phyloP scores from a whole-genome alignment of 768 basidiomycete species.

The Leccinum obscurum region DNA sequence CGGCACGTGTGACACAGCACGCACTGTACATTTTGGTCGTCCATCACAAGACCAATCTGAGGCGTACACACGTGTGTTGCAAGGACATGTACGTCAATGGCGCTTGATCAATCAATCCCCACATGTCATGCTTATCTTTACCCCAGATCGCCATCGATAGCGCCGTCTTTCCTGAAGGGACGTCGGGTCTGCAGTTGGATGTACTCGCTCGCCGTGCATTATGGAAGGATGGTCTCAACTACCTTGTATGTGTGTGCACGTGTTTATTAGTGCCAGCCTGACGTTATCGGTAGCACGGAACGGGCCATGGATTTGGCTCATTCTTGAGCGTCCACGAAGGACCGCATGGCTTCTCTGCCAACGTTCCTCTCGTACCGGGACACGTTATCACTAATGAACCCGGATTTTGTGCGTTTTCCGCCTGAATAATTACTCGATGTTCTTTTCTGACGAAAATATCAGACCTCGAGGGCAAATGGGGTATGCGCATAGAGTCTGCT shows the following conservation, averaged over 20 bases:
- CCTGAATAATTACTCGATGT: slow-evolving; percentile 12
- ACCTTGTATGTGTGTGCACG: slow-evolving; percentile 50
- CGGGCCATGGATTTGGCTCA: slow-evolving; percentile 87
- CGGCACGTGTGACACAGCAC: slow-evolving; percentile 85
- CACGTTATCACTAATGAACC: slow-evolving; percentile 95
- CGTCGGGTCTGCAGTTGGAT: slow-evolving; percentile 79
- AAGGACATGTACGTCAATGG: slow-evolving; percentile 80
- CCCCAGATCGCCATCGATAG: slow-evolving; percentile 85
- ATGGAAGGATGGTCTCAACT: slow-evolving; percentile 85
- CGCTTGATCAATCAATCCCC: slow-evolving; percentile 19
- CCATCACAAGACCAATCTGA: slow-evolving; percentile 84
- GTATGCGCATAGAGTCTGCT: slow-evolving; percentile 91
- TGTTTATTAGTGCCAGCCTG: slow-evolving; percentile 11
- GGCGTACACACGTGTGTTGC: slow-evolving; percentile 92
- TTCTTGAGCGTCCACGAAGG: slow-evolving; percentile 89
- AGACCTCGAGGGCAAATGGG: slow-evolving; percentile 81
- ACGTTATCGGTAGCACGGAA: slow-evolving; percentile 66
- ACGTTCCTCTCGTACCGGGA: slow-evolving; percentile 73
- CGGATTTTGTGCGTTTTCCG: slow-evolving; percentile 70
- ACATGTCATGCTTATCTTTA: slow-evolving; percentile 19
- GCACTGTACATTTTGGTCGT: slow-evolving; percentile 85
- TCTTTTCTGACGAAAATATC: slow-evolving; percentile 19
- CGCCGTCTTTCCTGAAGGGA: slow-evolving; percentile 89
- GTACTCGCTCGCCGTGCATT: slow-evolving; percentile 87
- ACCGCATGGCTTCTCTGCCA: slow-evolving; percentile 72